Conservation (phyloP, 2,329 filamentous ascomycete species). For the Neofusicoccum umdonicola region DNA sequence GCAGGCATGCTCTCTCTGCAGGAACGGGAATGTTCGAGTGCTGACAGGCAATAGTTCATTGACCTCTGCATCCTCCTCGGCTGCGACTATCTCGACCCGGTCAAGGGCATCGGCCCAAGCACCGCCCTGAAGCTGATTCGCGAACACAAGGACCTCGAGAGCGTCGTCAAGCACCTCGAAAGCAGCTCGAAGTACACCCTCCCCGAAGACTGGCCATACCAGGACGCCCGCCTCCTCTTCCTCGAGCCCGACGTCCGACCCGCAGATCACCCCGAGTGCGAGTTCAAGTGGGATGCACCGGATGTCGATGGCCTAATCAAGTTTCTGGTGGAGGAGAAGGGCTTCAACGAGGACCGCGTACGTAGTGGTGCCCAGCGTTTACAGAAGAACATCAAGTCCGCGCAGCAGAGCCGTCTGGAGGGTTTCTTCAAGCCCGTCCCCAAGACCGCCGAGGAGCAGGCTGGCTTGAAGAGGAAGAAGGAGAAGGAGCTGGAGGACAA, state of each 20-base stretch:
- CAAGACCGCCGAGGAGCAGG: constrained; percentile 83
- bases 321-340: constrained; percentile 90
- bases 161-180: constrained; percentile 78
- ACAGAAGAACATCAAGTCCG: constrained; percentile 85
- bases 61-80: constrained; percentile 96
- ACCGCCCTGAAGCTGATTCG: constrained; percentile 93
- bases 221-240: constrained; percentile 88
- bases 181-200: constrained; percentile 76
- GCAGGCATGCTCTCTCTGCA: constrained; percentile 58
- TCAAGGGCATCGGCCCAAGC: constrained; percentile 88
- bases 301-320: constrained; percentile 87
- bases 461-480: constrained; percentile 83
- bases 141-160: constrained; percentile 84
- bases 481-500: constrained; percentile 89
- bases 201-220: constrained; percentile 95
- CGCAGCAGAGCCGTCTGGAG: constrained; percentile 86
- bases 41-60: constrained; percentile 66
- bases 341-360: constrained; percentile 93
- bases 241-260: constrained; percentile 82
- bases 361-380: constrained; percentile 73
- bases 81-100: constrained; percentile 95
- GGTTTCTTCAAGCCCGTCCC: constrained; percentile 95
- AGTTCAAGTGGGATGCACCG: constrained; percentile 97
- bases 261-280: constrained; percentile 81
- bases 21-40: neutral